phyloP scores from a whole-genome alignment of 306 rosid genomes.

The Lathyrus oleraceus region DNA sequence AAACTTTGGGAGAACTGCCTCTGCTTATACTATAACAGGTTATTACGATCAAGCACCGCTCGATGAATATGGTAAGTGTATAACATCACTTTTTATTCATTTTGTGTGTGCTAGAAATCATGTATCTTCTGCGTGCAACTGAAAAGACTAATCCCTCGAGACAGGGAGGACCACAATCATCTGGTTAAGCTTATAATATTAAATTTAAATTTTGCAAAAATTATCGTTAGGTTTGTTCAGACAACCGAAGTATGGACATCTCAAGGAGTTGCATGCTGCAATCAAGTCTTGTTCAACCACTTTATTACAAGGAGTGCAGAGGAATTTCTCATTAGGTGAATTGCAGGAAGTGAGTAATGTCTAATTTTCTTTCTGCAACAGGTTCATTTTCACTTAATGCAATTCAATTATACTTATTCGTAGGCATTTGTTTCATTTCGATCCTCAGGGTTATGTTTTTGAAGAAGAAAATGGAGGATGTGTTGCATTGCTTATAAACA shows the following conservation, averaged over 20 bases:
- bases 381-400: neutral
- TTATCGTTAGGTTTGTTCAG: slow-evolving; percentile 58
- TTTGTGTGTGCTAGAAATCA: neutral
- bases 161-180: too few species aligned
- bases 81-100: neutral
- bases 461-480: slow-evolving; percentile 56
- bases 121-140: too few species aligned
- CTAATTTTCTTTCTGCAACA: slow-evolving; percentile 13
- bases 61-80: slow-evolving; percentile 67
- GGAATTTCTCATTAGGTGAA: slow-evolving; percentile 58
- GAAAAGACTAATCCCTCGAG: too few species aligned
- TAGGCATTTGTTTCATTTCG: neutral
- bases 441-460: slow-evolving; percentile 54
- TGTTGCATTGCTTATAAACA: slow-evolving; percentile 66
- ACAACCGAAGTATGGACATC: slow-evolving; percentile 79
- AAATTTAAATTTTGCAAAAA: slow-evolving; percentile 9
- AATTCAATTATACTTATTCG: neutral
- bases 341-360: slow-evolving; percentile 45
- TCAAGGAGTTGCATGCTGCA: slow-evolving; percentile 60
- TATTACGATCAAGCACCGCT: slow-evolving; percentile 80
- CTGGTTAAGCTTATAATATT: neutral
- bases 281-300: slow-evolving; percentile 62
- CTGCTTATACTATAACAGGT: slow-evolving; percentile 54
- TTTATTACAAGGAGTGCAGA: slow-evolving; percentile 51
- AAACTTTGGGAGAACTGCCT: slow-evolving; percentile 65